A percentile compares a stretch with the other conserved stretches of the same genome.
These are phyloP conservation scores for Barnettozyma salicaria DNA, from an alignment of 805 yeast genomes.

Conservation along the genomic window DNA sequence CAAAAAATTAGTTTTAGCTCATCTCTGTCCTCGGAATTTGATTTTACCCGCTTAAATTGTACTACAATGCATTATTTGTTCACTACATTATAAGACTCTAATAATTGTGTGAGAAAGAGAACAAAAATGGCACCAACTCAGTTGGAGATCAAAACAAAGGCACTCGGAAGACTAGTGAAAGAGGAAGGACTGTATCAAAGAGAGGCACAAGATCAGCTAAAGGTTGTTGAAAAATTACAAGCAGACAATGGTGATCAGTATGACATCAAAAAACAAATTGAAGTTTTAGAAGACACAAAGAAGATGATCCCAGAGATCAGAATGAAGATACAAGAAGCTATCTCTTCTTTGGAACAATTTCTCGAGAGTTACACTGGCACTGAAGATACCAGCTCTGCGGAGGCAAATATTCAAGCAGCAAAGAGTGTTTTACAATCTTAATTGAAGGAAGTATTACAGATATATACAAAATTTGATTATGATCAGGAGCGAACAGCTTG, in stretches of 20 bases:
- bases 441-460: not conserved
- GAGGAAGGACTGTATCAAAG: slow-evolving; percentile 57
- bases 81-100: not conserved
- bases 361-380: slow-evolving; percentile 32
- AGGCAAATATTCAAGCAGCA: slow-evolving; percentile 24
- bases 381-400: slow-evolving; percentile 28
- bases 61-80: too few relatives aligned
- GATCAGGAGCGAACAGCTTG: not conserved
- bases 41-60: too few relatives aligned
- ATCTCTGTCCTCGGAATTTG: too few relatives aligned
- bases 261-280: slow-evolving; percentile 52
- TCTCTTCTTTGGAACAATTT: slow-evolving; percentile 34
- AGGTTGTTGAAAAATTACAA: slow-evolving; percentile 42
- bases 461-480: not conserved
- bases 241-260: slow-evolving; percentile 50
- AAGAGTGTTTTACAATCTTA: slow-evolving; percentile 17
- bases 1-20: too few relatives aligned
- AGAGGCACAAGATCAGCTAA: slow-evolving; percentile 52
- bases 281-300: slow-evolving; percentile 49
- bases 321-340: slow-evolving; percentile 36
- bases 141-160: slow-evolving; percentile 63
- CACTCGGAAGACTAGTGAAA: slow-evolving; percentile 61
- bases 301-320: slow-evolving; percentile 45
- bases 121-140: slow-evolving; percentile 59
- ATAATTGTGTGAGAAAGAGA: too few relatives aligned